Conservation (phyloP, 2,329 filamentous ascomycete genomes). For the Phialophora chinensis region DNA sequence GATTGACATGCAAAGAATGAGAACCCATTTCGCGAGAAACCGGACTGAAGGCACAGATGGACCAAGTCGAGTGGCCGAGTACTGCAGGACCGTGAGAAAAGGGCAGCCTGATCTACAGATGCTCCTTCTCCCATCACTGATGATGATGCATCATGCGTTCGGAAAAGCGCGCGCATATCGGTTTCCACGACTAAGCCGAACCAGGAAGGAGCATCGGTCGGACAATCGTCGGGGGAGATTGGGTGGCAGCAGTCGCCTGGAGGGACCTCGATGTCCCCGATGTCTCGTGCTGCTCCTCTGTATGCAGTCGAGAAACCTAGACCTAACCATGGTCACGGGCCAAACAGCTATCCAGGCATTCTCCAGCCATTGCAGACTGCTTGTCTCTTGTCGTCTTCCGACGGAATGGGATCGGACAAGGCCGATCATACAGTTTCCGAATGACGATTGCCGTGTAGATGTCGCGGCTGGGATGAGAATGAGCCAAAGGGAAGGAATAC, state of each 20-base stretch:
- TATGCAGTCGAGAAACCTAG: too few relatives aligned
- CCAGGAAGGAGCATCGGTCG: neutral
- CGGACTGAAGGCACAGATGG: too few relatives aligned
- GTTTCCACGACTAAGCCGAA: neutral
- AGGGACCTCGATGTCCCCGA: neutral
- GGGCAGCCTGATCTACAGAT: neutral
- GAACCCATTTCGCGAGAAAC: neutral
- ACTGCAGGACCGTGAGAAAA: neutral
- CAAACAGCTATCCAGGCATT: too few relatives aligned
- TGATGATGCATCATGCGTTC: slow-evolving; percentile 5
- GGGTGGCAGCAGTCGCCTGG: neutral
- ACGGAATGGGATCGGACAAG: neutral
- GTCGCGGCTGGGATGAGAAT: neutral
- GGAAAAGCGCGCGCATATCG: neutral
- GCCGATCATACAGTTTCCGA: too few relatives aligned
- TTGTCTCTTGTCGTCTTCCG: neutral
- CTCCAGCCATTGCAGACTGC: neutral
- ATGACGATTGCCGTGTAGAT: neutral
- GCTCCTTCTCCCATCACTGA: neutral
- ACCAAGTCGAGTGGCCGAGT: too few relatives aligned
- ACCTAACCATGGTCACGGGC: neutral
- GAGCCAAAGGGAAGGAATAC: neutral
- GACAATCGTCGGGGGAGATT: neutral
- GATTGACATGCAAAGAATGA: slow-evolving; percentile 22
- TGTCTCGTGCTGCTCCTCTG: neutral